These are phyloP conservation scores for Chlorella sp. DNA, from an alignment of 139 green algal genomes.

Conservation along the genomic window DNA sequence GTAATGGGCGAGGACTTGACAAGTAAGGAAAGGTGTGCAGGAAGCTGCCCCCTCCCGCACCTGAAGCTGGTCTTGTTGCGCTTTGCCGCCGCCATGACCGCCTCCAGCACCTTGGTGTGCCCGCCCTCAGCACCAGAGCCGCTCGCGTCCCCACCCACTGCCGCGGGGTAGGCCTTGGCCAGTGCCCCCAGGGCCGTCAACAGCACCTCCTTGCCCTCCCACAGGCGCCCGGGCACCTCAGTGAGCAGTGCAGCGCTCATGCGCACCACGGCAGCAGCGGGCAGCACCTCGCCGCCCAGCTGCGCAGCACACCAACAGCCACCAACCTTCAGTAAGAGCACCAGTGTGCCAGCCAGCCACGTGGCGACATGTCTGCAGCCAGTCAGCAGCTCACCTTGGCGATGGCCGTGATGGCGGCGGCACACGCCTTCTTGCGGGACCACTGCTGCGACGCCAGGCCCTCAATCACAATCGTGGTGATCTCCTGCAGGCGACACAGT, in stretches of 20 bases:
- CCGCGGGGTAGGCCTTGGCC: constrained; percentile 18
- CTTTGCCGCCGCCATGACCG: constrained; percentile 8
- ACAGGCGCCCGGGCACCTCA: constrained; percentile 46
- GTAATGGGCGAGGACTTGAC: not conserved
- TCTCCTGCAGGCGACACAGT: constrained; percentile 16
- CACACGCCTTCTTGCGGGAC: constrained; percentile 54
- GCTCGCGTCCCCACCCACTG: not conserved
- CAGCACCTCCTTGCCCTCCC: constrained; percentile 75
- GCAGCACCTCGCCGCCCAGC: not conserved
- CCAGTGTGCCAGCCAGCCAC: too few relatives aligned
- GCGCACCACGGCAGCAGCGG: not conserved
- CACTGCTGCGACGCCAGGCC: constrained; percentile 41
- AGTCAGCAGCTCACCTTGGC: constrained; percentile 19
- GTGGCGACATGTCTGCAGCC: too few relatives aligned
- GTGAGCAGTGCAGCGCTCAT: constrained; percentile 31
- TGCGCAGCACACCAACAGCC: not conserved
- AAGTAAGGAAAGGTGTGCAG: not conserved
- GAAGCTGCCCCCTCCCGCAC: not conserved
- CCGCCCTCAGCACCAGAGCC: not conserved
- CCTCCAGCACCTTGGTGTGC: constrained; percentile 3
- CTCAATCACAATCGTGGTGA: constrained; percentile 20
- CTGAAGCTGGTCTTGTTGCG: constrained; percentile 19
- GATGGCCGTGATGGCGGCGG: constrained; percentile 21
- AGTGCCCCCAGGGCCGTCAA: constrained; percentile 48
- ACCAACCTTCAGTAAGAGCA: too few relatives aligned